Percentiles rank a stretch among this genome's conserved stretches.
phyloP scores from a whole-genome alignment of 2,329 filamentous ascomycete genomes.

The Exophiala phaeomuriformis region DNA sequence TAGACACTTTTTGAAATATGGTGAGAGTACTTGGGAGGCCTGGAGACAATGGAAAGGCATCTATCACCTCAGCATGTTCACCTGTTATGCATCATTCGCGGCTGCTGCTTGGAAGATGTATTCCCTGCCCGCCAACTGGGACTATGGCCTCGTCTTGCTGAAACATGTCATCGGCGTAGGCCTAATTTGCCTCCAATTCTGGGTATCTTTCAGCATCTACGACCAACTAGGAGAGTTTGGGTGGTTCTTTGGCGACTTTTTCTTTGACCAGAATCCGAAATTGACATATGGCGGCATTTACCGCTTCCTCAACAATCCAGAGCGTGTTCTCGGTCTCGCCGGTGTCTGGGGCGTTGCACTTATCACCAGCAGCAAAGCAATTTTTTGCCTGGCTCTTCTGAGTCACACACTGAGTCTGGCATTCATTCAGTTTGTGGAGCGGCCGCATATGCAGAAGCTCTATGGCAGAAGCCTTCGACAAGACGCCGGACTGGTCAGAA shows the following conservation, averaged over 20 bases:
- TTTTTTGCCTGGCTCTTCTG: conserved; percentile 78
- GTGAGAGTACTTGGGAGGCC: conserved; percentile 80
- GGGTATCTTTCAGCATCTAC: conserved; percentile 89
- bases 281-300: conserved; percentile 96
- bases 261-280: conserved; percentile 82
- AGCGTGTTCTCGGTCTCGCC: conserved; percentile 84
- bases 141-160: conserved; percentile 73
- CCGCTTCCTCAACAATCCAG: conserved; percentile 94
- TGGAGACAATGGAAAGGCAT: conserved; percentile 98
- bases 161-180: conserved; percentile 78
- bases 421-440: conserved; percentile 89
- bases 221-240: conserved; percentile 95
- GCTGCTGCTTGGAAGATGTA: conserved; percentile 98
- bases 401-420: conserved; percentile 77
- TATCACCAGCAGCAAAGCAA: conserved; percentile 79
- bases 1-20: conserved; percentile 93
- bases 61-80: conserved; percentile 84
- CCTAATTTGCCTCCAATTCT: conserved; percentile 78
- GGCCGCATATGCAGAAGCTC: conserved; percentile 96
- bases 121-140: conserved; percentile 75
- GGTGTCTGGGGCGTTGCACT: conserved; percentile 93
- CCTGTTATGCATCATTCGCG: conserved; percentile 83
- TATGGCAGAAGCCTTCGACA: conserved; percentile 77
- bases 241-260: conserved; percentile 99
- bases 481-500: conserved; percentile 87